Conservation (phyloP, 2,329 filamentous ascomycete genomes). For the Fusarium pseudonygamai region DNA sequence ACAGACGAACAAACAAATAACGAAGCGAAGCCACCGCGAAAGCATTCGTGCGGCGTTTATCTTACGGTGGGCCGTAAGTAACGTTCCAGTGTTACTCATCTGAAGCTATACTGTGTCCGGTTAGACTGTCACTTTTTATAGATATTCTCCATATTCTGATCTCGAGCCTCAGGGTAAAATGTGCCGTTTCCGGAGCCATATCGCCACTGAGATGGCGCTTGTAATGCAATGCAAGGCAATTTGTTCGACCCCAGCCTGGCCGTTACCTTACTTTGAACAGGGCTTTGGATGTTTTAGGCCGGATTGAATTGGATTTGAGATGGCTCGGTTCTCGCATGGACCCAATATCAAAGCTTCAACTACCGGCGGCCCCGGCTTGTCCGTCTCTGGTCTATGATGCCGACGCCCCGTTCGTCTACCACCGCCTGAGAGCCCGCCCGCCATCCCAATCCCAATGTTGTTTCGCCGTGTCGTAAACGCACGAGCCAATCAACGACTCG, state of each 20-base stretch:
- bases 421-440: conserved; percentile 24
- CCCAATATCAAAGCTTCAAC: conserved; percentile 22
- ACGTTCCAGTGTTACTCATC: conserved; percentile 35
- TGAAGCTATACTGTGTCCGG: conserved; percentile 2
- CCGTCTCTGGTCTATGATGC: conserved; percentile 14
- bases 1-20: conserved; percentile 14
- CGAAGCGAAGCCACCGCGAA: conserved; percentile 19
- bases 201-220: conserved; percentile 28
- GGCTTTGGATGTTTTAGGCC: background rate
- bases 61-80: conserved; percentile 34
- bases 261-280: conserved; percentile 7
- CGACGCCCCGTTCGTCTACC: conserved; percentile 14
- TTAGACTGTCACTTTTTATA: conserved; percentile 34
- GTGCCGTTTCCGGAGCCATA: conserved; percentile 31
- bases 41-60: conserved; percentile 27
- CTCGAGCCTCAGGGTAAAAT: conserved; percentile 26
- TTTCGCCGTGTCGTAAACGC: conserved; percentile 22
- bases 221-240: conserved; percentile 25
- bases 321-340: conserved; percentile 13
- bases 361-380: conserved; percentile 34
- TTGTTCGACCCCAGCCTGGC: conserved; percentile 5
- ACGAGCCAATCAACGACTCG: conserved; percentile 5
- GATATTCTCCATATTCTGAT: conserved; percentile 31
- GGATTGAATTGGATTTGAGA: conserved; percentile 8
- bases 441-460: conserved; percentile 19